Percentiles rank a stretch among this genome's conserved stretches.
These are phyloP conservation scores for Cicer bijugum DNA, from an alignment of 306 rosid genomes.

Conservation along the genomic window DNA sequence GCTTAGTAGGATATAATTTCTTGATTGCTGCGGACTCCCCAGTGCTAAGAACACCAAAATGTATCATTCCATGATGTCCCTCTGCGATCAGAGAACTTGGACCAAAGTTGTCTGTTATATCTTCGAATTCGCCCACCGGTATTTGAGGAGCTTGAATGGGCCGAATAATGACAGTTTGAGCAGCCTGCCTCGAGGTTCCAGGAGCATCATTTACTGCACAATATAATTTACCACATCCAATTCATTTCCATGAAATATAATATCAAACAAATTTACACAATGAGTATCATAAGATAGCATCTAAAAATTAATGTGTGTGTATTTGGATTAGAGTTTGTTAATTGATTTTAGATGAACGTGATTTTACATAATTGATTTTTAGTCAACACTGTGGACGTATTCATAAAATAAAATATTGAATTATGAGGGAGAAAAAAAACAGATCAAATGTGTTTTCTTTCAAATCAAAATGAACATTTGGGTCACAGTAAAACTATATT, in stretches of 20 bases:
- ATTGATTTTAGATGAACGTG: too few relatives aligned
- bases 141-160: conserved; percentile 82
- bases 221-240: conserved; percentile 32
- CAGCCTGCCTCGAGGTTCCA: conserved; percentile 66
- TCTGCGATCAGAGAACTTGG: conserved; percentile 79
- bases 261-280: conserved; percentile 9
- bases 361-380: too few relatives aligned
- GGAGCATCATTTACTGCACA: conserved; percentile 65
- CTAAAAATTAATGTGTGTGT: background rate
- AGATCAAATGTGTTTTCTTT: too few relatives aligned
- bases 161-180: conserved; percentile 65
- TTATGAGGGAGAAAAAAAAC: too few relatives aligned
- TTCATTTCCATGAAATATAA: conserved; percentile 30
- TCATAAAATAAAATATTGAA: too few relatives aligned
- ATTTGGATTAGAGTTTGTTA: too few relatives aligned
- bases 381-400: too few relatives aligned
- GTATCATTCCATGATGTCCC: conserved; percentile 87
- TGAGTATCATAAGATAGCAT: conserved; percentile 2
- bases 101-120: conserved; percentile 69
- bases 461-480: too few relatives aligned
- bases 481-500: too few relatives aligned
- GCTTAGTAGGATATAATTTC: conserved; percentile 85
- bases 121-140: conserved; percentile 70
- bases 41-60: conserved; percentile 69
- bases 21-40: conserved; percentile 77